Percentiles rank a stretch among this genome's conserved stretches.
These are phyloP conservation scores for Dianthus caryophyllus DNA, from an alignment of 148 eudicot genomes.

Conservation along the genomic window DNA sequence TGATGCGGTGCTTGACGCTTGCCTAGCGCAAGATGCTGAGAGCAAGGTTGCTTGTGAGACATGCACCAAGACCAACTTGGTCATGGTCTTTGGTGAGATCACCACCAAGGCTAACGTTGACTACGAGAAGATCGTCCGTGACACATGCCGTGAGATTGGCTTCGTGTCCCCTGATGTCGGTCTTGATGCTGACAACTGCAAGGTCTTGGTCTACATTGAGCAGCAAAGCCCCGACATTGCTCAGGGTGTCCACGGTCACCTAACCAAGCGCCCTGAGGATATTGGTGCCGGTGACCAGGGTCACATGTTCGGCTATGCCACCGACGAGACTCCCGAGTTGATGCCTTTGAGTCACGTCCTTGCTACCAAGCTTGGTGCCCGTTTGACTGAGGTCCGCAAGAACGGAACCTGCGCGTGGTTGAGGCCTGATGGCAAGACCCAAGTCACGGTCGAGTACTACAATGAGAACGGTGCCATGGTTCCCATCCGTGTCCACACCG, in stretches of 20 bases:
- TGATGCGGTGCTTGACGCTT: constrained; percentile 49
- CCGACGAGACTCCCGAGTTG: constrained; percentile 46
- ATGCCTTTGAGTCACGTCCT: constrained; percentile 40
- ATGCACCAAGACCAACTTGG: constrained; percentile 42
- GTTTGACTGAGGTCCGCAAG: constrained; percentile 36
- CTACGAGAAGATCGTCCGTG: constrained; percentile 36
- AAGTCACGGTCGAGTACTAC: constrained; percentile 39
- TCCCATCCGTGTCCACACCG: constrained; percentile 39
- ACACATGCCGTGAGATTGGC: constrained; percentile 34
- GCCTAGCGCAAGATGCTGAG: constrained; percentile 41
- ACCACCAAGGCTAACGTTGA: constrained; percentile 39
- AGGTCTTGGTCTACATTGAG: constrained; percentile 46
- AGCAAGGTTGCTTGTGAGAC: constrained; percentile 55
- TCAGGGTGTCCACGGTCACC: constrained; percentile 37
- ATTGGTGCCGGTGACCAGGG: constrained; percentile 47
- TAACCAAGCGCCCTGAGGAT: constrained; percentile 38
- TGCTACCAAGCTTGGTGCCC: constrained; percentile 38
- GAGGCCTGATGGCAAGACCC: constrained; percentile 42
- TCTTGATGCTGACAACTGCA: constrained; percentile 40
- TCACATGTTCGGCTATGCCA: constrained; percentile 50
- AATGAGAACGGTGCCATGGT: constrained; percentile 40
- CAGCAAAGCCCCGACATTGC: constrained; percentile 50
- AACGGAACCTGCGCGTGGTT: constrained; percentile 39
- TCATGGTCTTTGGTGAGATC: constrained; percentile 42
- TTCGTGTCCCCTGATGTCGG: constrained; percentile 33